Evolutionary conservation across 2,329 filamentous ascomycete genomes (phyloP), one percentile per base, ranked within the genome.

Genomic region (Cladosporium sp.): DNA sequence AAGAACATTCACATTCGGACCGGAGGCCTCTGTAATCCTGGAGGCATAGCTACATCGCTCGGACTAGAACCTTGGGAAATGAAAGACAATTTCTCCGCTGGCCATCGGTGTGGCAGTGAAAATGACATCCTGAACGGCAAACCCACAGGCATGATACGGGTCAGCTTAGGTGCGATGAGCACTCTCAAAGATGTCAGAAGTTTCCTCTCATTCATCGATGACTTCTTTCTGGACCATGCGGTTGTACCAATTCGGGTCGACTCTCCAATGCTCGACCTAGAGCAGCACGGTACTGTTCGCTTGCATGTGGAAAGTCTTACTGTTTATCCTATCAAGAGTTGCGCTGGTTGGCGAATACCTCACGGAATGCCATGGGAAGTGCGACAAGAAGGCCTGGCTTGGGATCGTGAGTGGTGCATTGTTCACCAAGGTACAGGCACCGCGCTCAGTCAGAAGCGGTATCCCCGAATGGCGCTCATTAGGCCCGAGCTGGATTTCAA

Each of bases 341-440:
- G 95, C 72, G 91, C 88, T 18, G 91, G 91, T 0, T 96, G 90
- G 76, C 81, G 81, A 40, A 83, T 98, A 33, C 89, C 92, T 1
- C 68, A 79, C 0, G 84, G 81, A 2, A 80, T 80, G 8, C 74
- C 82, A 16, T 99, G 95, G 95, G 88, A 91, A 71, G 84, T 98
- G 23, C 87, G 86, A 64, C 82, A 85, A 8, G 93, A 97, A 79
- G 95, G 95, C 0, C 82, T 99, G 2, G 90, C 89, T 10, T 98
- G 94, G 93, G 95, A 99, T 76, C 86, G 95, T 67, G 94, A 98
- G 80, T 99, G 95, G 94, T 98, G 94, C 78, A 81, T 99, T 23
- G 84, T 99, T 16, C 93, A 97, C 75, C 86, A 89, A 73, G 93
- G 92, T 52, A 96, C 93, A 1, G 91, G 92, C 0, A 88, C 89